Evolutionary conservation across 2,329 filamentous ascomycete species (phyloP), one percentile per base, ranked within the genome.

Genomic region (Fusarium transvaalense): DNA sequence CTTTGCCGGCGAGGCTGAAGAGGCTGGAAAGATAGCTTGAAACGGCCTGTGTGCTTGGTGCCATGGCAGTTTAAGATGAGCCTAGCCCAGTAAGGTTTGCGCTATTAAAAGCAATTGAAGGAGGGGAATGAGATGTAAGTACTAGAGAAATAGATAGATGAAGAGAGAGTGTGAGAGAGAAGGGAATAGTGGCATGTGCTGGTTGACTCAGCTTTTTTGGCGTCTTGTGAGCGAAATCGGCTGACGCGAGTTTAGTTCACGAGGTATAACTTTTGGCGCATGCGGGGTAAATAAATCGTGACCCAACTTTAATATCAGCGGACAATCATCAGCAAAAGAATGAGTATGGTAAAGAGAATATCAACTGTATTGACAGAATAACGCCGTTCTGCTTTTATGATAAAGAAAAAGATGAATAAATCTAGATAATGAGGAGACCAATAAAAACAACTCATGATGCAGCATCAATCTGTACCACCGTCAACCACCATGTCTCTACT

Each of bases 401-500:
- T 15, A 12, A 17, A 21, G 13, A 6, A 29, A 25, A 19, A 10
- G 8, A 12, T 25, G 7, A 32, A 19, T 25, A 27, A 23, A 25
- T 4, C 17, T 17, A 27, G 7, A 10, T 21, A 9, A 10, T 27
- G 10, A 1, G 19, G 13, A 41, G 1, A n/a, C 5, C 6, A 10
- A 3, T 12, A 31, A 25, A 12, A 13, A 29, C 34, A 19, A 6
- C 29, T 65, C 29, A 65, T 7, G 62, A 15, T 2, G 50, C 8
- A 9, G 52, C 17, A 4, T 64, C 66, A 31, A 59, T 50, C 23
- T 50, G 39, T 2, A 69, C 66, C 51, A 82, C 21, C 10, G 80
- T 78, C 53, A 82, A 45, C 80, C 80, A 82, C 41, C 81, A 57
- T 17, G 79, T 78, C 23, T 68, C 60, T 0, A 56, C 57, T 13